These are phyloP conservation scores for Lasiosphaeria miniovina DNA, from an alignment of 495 filamentous ascomycete species.

Conservation along the genomic window DNA sequence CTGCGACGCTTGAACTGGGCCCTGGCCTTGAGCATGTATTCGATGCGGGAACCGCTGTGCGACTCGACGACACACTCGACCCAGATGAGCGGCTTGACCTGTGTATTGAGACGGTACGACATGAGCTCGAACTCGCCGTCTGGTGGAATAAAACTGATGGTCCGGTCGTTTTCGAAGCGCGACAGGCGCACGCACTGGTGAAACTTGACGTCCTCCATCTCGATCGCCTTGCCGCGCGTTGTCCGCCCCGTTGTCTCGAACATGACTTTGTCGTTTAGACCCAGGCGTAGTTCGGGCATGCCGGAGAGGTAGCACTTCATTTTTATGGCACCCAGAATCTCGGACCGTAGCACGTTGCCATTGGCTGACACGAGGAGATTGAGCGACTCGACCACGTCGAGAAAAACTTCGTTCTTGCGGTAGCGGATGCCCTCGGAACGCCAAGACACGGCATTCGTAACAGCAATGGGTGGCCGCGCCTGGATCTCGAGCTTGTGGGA, in stretches of 20 bases:
- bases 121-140: conserved; percentile 99
- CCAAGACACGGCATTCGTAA: conserved; percentile 98
- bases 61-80: conserved; percentile 96
- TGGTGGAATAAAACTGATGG: conserved; percentile 97
- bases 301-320: conserved; percentile 99
- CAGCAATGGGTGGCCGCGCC: conserved; percentile 98
- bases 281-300: conserved; percentile 95
- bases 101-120: conserved; percentile 98
- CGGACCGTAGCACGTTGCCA: conserved; percentile 93
- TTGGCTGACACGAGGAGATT: conserved; percentile 94
- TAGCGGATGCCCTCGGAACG: conserved; percentile 97
- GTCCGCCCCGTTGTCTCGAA: conserved; percentile 97
- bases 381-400: conserved; percentile 95
- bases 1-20: conserved; percentile 97
- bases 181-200: conserved; percentile 97
- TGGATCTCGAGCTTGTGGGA: conserved; percentile 97
- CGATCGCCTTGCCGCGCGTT: conserved; percentile 92
- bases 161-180: conserved; percentile 96
- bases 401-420: conserved; percentile 98
- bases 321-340: conserved; percentile 96
- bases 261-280: conserved; percentile 99
- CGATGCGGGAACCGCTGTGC: conserved; percentile 90
- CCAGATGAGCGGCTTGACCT: conserved; percentile 98
- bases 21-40: conserved; percentile 98
- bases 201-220: conserved; percentile 99